Evolutionary conservation across 495 filamentous ascomycete species (phyloP), one percentile per base, ranked within the genome.

Genomic region (Platismatia glauca): DNA sequence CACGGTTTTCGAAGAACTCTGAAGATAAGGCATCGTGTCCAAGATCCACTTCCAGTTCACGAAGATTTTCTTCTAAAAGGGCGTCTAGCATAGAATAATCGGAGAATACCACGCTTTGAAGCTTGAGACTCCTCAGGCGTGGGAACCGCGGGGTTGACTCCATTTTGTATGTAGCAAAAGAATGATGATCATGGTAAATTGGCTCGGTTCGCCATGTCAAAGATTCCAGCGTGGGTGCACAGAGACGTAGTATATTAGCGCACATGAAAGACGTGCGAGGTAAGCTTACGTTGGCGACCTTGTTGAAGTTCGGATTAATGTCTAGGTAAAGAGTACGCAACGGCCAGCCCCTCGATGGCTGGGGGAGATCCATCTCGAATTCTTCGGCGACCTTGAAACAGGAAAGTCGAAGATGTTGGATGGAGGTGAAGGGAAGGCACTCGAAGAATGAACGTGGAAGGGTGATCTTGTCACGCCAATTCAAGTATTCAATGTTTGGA

Each of bases 401-500:
- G 22, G 4, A 57, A 1, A 66, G 33, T 2, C 55, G 43, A 5
- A 58, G 59, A 34, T 62, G 59, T 33, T 61, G 48, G 31, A 63
- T 55, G 43, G 7, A n/a, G 16, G 22, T 12, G 60, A 57, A 35
- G 29, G 27, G 16, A 24, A 43, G 34, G 57, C 12, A n/a, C 6
- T 46, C 13, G 22, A 63, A 62, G 15, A 66, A 66, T 5, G 37
- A 57, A 1, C 18, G 59, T 11, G 18, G 50, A 13, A 62, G 33
- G n/a, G 18, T 18, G 31, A 29, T 29, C 9, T 1, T 39, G 3
- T 63, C 60, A 38, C 37, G 31, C 60, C 59, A 59, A 34, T 53
- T 16, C 20, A 66, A 12, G 11, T 1, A 27, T 41, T 66, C 64
- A 4, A 66, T 43, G 55, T 66, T 44, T 6, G 60, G 64, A 22